These are phyloP conservation scores for Cyathus striatus DNA, from an alignment of 768 basidiomycete species.

Conservation along the genomic window DNA sequence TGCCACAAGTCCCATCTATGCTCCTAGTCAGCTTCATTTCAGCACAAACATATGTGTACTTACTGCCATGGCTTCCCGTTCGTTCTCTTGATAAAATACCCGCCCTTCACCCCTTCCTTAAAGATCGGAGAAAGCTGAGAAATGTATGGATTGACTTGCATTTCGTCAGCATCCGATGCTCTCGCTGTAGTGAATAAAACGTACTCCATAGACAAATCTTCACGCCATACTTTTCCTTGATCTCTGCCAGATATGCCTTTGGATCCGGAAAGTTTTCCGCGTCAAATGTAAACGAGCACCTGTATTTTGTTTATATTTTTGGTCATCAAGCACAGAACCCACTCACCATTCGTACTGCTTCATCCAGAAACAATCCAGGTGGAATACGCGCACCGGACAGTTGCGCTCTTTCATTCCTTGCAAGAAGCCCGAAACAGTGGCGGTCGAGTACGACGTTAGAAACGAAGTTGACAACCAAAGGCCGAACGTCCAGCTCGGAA, in stretches of 20 bases:
- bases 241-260: conserved; percentile 53
- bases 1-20: conserved; percentile 24
- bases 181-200: conserved; percentile 8
- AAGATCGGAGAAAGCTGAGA: conserved; percentile 67
- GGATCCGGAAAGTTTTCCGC: conserved; percentile 75
- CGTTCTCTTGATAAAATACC: conserved; percentile 64
- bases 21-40: conserved; percentile 13
- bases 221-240: conserved; percentile 58
- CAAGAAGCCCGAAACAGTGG: conserved; percentile 66
- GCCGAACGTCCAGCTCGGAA: conserved; percentile 73
- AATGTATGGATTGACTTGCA: conserved; percentile 67
- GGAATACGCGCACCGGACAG: conserved; percentile 66
- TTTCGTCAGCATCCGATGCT: conserved; percentile 1
- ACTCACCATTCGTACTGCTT: conserved; percentile 61
- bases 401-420: conserved; percentile 64
- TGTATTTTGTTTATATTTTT: conserved; percentile 11
- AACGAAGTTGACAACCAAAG: conserved; percentile 79
- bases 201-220: conserved; percentile 72
- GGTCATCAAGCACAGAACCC: neutral
- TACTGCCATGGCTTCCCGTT: conserved; percentile 69
- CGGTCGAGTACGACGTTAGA: conserved; percentile 61
- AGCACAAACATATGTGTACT: no score
- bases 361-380: conserved; percentile 78
- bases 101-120: conserved; percentile 60
- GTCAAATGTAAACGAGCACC: conserved; percentile 75